These are phyloP conservation scores for Poteriospumella lacustris DNA, from an alignment of 108 stramenopile species.

Conservation along the genomic window DNA sequence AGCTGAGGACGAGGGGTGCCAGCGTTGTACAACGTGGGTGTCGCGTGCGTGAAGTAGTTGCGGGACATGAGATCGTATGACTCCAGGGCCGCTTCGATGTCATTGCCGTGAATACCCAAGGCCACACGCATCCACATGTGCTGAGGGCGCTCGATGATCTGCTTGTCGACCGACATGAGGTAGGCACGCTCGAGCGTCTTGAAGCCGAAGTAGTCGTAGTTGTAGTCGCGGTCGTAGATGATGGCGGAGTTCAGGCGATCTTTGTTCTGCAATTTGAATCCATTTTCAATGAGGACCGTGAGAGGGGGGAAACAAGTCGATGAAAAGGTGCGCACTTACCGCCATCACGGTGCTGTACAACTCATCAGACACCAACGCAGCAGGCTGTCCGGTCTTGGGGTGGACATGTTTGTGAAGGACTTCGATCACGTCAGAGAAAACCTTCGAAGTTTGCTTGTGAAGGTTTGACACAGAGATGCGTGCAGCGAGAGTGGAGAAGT, in stretches of 20 bases:
- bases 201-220: conserved; percentile 90
- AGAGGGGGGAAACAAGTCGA: neutral
- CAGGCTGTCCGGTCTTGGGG: conserved; percentile 81
- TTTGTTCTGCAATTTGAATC: conserved; percentile 46
- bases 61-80: conserved; percentile 89
- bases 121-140: conserved; percentile 96
- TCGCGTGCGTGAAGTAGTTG: conserved; percentile 89
- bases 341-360: conserved; percentile 78
- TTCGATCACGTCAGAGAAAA: conserved; percentile 72
- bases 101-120: conserved; percentile 82
- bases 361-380: conserved; percentile 70
- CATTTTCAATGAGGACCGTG: neutral
- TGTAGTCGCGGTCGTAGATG: conserved; percentile 68
- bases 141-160: conserved; percentile 87
- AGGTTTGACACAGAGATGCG: conserved; percentile 74
- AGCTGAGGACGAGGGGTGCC: conserved; percentile 92
- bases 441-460: conserved; percentile 71
- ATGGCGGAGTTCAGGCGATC: conserved; percentile 73
- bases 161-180: conserved; percentile 78
- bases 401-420: conserved; percentile 60
- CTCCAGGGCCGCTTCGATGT: conserved; percentile 76
- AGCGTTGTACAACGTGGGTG: conserved; percentile 91
- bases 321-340: neutral
- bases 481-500: conserved; percentile 82
- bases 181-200: conserved; percentile 92